Evolutionary conservation across 2,329 filamentous ascomycete species (phyloP).

Genomic region (Fonsecaea erecta): DNA sequence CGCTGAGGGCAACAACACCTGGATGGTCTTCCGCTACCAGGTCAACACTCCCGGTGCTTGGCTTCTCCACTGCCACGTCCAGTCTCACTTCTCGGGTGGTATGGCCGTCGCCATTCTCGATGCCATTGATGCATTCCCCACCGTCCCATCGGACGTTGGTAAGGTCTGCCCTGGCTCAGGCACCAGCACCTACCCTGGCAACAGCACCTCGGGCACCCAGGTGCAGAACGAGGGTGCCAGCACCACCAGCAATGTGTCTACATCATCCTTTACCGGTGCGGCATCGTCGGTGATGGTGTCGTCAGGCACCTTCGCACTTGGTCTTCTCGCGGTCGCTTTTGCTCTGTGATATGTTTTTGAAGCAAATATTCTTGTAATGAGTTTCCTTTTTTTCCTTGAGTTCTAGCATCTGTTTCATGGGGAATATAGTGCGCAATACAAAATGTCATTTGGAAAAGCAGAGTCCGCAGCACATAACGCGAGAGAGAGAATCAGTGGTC

Average conservation of each 20-base stretch:
- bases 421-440: conserved; percentile 17
- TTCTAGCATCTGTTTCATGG: not conserved
- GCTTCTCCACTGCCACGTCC: conserved; percentile 62
- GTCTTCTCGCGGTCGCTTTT: conserved; percentile 12
- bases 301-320: conserved; percentile 1
- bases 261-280: conserved; percentile 30
- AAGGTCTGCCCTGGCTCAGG: conserved; percentile 29
- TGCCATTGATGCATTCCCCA: conserved; percentile 43
- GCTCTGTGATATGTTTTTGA: conserved; percentile 10
- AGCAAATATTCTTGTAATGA: conserved; percentile 2
- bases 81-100: conserved; percentile 59
- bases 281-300: conserved; percentile 23
- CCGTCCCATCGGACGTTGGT: conserved; percentile 33
- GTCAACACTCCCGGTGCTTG: conserved; percentile 60
- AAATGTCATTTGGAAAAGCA: not conserved
- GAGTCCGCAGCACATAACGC: conserved; percentile 1
- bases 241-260: conserved; percentile 4
- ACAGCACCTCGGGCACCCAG: conserved; percentile 1
- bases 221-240: conserved; percentile 10
- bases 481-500: not conserved
- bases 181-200: conserved; percentile 37
- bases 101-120: conserved; percentile 61
- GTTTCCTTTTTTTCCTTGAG: conserved; percentile 3
- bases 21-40: conserved; percentile 61
- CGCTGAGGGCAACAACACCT: conserved; percentile 42